Percentiles rank a stretch among this genome's conserved stretches.
Evolutionary conservation across 768 basidiomycete genomes (phyloP).

Genomic region (Tulasnella sp.): DNA sequence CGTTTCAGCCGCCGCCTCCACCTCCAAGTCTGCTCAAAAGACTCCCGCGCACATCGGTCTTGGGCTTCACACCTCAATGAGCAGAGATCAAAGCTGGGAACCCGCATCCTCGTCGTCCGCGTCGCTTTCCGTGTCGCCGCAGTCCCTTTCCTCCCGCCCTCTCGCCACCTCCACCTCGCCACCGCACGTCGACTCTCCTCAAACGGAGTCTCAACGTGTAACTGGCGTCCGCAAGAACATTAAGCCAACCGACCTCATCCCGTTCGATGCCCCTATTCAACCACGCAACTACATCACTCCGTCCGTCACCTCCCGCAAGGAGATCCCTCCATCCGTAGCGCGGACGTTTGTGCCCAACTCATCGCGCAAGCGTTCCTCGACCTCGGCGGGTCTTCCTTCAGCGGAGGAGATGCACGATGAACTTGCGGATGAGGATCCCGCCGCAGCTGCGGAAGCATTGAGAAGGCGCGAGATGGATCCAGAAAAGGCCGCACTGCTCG

Average conservation of each 20-base stretch:
- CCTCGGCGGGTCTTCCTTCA: conserved; percentile 26
- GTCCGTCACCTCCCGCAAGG: conserved; percentile 67
- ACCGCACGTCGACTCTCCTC: not conserved
- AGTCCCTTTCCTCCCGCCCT: not conserved
- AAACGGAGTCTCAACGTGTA: conserved; percentile 23
- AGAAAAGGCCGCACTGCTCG: conserved; percentile 29
- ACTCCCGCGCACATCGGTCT: not conserved
- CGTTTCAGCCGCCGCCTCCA: not conserved
- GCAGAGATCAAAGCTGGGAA: conserved; percentile 1
- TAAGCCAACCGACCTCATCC: conserved; percentile 48
- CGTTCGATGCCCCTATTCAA: conserved; percentile 70
- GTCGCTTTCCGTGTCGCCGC: not conserved
- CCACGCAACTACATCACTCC: conserved; percentile 57
- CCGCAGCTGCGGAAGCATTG: conserved; percentile 32
- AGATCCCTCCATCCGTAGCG: conserved; percentile 49
- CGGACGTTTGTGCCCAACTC: conserved; percentile 8
- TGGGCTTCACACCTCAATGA: not conserved
- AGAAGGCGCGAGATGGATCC: conserved; percentile 22
- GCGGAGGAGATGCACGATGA: conserved; percentile 27
- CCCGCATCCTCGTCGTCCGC: not conserved
- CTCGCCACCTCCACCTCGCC: not conserved
- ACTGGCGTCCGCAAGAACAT: conserved; percentile 62
- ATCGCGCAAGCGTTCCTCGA: conserved; percentile 29
- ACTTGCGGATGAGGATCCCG: conserved; percentile 27
- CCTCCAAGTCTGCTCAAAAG: not conserved